Base-by-base conservation (phyloP, 306 rosid species). In the Astragalus glycyphyllos region DNA sequence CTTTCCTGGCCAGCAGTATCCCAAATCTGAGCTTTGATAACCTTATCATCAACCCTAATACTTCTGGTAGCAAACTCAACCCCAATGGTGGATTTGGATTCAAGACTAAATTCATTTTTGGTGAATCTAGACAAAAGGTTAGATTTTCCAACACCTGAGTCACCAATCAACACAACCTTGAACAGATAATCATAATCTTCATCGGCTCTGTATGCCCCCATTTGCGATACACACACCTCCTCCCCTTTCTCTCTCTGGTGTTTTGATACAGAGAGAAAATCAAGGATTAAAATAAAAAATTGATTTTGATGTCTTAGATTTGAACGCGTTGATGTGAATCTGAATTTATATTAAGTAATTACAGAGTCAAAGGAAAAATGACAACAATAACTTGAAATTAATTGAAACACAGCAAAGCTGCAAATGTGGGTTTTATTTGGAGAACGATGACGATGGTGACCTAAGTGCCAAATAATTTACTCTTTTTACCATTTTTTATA, bases 1-100 rank as follows among this genome's bases (percentile, higher is more conserved):
- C 95, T 91, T 83, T 91, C 97, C 68, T 90, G 97, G 29, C 97
- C 97, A 51, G 97, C 97, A 64, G 95, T 90, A 72, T 90, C 97
- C 97, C 97, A 90, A 81, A 90, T 88, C 94, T 90, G 97, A 70
- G 97, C 95, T 85, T 90, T 90, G 75, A 90, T 77, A 44, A 90
- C 86, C 90, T 90, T 90, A 31, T 90, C 95, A 69, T 86, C 95
- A 0, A 90, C 97, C 48, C 62, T 78, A 72, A 88, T 86, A 82
- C 97, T 90, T 82, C 92, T 80, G 76, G 97, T 91, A 8, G 97
- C 97, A 77, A 91, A 91, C 66, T 91, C 97, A 53, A 90, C 97
- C 23, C 97, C 97, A 58, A 91, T 91, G 79, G 97, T 88, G 79
- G 97, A 91, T 73, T 86, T 88, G 2, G 96, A 88, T 82, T 86